A percentile compares a stretch with the other conserved stretches of the same genome.
phyloP scores from a whole-genome alignment of 305 asterid genomes.

The Rubia peregrina region DNA sequence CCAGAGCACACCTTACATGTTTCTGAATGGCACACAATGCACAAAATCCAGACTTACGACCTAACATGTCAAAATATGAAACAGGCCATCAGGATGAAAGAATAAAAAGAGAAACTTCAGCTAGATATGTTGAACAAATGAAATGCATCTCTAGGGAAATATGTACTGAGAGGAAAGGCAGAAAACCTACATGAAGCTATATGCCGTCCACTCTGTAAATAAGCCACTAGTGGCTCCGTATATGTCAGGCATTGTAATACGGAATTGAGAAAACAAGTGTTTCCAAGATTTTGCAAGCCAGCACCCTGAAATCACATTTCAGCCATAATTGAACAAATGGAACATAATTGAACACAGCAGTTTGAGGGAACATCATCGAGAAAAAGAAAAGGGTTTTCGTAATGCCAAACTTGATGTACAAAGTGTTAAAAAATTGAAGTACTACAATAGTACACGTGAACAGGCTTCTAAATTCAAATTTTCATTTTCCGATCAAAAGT shows the following conservation, averaged over 20 bases:
- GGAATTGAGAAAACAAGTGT: slow-evolving; percentile 90
- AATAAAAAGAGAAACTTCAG: neutral
- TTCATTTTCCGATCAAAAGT: neutral
- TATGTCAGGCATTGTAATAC: slow-evolving; percentile 94
- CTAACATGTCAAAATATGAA: slow-evolving; percentile 33
- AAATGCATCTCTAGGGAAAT: neutral
- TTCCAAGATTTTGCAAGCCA: slow-evolving; percentile 94
- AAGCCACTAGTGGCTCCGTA: slow-evolving; percentile 97
- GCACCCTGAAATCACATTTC: slow-evolving; percentile 71
- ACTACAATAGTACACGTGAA: neutral
- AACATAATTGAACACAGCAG: no score
- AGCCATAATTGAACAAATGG: neutral
- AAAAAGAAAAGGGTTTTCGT: no score
- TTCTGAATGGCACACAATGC: slow-evolving; percentile 96
- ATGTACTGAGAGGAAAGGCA: slow-evolving; percentile 4
- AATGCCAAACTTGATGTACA: no score
- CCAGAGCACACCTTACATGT: slow-evolving; percentile 93
- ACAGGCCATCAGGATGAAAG: neutral
- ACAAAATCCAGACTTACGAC: slow-evolving; percentile 91
- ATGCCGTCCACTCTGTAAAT: slow-evolving; percentile 96
- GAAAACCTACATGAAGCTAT: slow-evolving; percentile 68
- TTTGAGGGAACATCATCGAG: no score
- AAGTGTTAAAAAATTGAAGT: no score
- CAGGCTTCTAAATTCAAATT: neutral
- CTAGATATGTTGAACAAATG: neutral